Percentiles rank a stretch among this genome's conserved stretches.
Conservation (phyloP, 495 filamentous ascomycete species). For the Hyaloscypha hepaticicola region DNA sequence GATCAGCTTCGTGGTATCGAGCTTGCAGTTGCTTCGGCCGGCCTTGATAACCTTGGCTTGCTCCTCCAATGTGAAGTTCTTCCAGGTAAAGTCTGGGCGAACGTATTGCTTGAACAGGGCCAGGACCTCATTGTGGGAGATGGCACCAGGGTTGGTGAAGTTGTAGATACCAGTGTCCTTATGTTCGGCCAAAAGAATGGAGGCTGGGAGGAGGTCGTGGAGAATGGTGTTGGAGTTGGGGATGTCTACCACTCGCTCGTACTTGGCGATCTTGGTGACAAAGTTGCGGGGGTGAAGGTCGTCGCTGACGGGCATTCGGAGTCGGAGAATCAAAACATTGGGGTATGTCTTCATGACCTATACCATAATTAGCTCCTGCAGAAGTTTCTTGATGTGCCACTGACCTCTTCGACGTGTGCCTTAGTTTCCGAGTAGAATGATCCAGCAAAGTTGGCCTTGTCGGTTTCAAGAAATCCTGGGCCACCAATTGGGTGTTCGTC, state of each 20-base stretch:
- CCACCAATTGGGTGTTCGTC: constrained; percentile 57
- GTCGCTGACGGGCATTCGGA: constrained; percentile 69
- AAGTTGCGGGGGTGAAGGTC: constrained; percentile 65
- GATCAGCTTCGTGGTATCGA: constrained; percentile 60
- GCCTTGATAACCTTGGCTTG: constrained; percentile 67
- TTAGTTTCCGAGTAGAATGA: constrained; percentile 69
- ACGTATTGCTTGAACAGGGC: constrained; percentile 60
- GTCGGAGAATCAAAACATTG: constrained; percentile 58
- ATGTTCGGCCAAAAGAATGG: constrained; percentile 58
- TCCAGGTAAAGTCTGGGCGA: constrained; percentile 59
- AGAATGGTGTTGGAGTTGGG: constrained; percentile 68
- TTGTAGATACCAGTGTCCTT: constrained; percentile 63
- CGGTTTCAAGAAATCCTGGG: constrained; percentile 58
- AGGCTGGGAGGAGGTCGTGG: constrained; percentile 59
- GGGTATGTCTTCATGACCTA: constrained; percentile 60
- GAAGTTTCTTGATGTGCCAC: neutral
- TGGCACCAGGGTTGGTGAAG: constrained; percentile 67
- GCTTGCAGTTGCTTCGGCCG: constrained; percentile 61
- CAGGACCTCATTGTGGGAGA: constrained; percentile 67
- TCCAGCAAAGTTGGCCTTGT: constrained; percentile 61
- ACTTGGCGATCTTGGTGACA: constrained; percentile 65
- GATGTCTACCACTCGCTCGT: constrained; percentile 62
- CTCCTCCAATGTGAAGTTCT: constrained; percentile 65
- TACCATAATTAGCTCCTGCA: constrained; percentile 14
- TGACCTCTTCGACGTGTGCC: constrained; percentile 60